A percentile compares a stretch with the other conserved stretches of the same genome.
These are phyloP conservation scores for Passalora sequoiae DNA, from an alignment of 2,329 filamentous ascomycete genomes.

Conservation along the genomic window DNA sequence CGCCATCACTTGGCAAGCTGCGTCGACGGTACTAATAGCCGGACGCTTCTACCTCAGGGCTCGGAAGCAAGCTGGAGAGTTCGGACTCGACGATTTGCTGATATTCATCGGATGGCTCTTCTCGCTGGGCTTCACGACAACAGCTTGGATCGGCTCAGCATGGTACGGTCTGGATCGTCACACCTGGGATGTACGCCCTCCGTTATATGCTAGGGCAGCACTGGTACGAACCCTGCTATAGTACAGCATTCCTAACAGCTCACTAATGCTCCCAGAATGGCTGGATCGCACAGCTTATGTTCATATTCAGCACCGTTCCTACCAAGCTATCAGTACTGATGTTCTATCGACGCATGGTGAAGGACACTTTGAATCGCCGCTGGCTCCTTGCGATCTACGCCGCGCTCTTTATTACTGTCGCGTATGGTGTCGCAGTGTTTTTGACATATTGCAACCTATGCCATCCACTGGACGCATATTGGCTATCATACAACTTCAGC, in stretches of 20 bases:
- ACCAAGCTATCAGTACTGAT: constrained; percentile 27
- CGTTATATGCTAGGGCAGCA: constrained; percentile 15
- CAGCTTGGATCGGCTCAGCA: constrained; percentile 15
- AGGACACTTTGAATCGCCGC: constrained; percentile 15
- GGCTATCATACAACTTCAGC: constrained; percentile 15
- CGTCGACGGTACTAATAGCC: constrained; percentile 18
- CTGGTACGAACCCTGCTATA: no score
- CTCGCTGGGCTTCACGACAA: constrained; percentile 20
- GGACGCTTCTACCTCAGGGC: constrained; percentile 21
- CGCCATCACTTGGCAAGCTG: constrained; percentile 19
- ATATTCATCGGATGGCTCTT: constrained; percentile 24
- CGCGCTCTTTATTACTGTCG: constrained; percentile 20
- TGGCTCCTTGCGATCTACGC: constrained; percentile 22
- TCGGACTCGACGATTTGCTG: constrained; percentile 23
- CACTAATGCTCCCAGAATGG: no score
- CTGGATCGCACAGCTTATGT: constrained; percentile 24
- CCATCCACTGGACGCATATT: constrained; percentile 22
- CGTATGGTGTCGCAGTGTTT: constrained; percentile 19
- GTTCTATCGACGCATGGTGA: constrained; percentile 26
- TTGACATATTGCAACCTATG: constrained; percentile 22
- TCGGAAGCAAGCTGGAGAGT: constrained; percentile 19
- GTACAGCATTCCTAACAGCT: no score
- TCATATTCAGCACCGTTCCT: constrained; percentile 21
- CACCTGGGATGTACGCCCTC: constrained; percentile 22
- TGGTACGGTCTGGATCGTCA: constrained; percentile 22